These are phyloP conservation scores for Pseudohyphozyma bogoriensis DNA, from an alignment of 768 basidiomycete genomes.

Conservation along the genomic window DNA sequence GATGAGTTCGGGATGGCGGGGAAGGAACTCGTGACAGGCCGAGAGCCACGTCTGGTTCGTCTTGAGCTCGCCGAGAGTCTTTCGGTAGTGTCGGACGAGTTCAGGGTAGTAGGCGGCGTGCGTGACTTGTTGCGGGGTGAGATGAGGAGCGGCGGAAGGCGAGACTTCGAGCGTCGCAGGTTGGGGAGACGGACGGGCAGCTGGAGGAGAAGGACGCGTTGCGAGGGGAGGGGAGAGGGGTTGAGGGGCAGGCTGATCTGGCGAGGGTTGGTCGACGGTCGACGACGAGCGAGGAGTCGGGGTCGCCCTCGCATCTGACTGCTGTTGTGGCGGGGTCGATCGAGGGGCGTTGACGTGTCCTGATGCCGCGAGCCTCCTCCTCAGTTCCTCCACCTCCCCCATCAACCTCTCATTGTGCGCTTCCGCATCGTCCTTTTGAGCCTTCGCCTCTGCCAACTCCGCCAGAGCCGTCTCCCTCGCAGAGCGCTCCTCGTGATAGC, in stretches of 20 bases:
- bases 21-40: not conserved
- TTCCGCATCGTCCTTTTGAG: not conserved
- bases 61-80: not conserved
- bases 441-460: not conserved
- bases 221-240: not conserved
- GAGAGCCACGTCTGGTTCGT: not conserved
- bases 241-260: not conserved
- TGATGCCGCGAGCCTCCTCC: not conserved
- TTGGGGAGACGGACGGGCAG: not conserved
- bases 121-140: not conserved
- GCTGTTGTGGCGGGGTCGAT: too few species aligned
- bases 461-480: not conserved
- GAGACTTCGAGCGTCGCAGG: not conserved
- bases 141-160: too few species aligned
- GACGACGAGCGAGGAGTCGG: too few species aligned
- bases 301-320: too few species aligned
- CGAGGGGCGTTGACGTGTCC: not conserved
- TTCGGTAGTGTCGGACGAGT: not conserved
- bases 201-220: not conserved
- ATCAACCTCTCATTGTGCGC: too few species aligned
- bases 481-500: not conserved
- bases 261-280: not conserved
- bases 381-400: not conserved
- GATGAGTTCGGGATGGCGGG: not conserved
- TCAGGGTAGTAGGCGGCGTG: not conserved